Evolutionary conservation across 2,329 filamentous ascomycete genomes (phyloP), one percentile per base, ranked within the genome.

Genomic region (Pseudogymnoascus sp.): DNA sequence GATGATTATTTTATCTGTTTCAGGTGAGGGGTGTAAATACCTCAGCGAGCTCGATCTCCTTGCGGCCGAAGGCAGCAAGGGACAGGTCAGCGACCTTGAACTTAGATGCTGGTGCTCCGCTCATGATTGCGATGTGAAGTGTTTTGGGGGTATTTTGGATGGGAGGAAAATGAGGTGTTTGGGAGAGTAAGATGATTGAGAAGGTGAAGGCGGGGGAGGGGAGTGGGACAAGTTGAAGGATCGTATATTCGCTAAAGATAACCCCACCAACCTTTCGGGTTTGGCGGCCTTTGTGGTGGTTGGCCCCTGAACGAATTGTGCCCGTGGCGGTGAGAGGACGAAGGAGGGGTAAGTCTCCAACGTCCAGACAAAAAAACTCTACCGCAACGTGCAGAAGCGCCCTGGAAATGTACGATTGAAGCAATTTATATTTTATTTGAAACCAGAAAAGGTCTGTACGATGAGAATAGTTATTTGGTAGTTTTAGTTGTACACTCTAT

Each of bases 21-120:
- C 48, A 57, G 21, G 25, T 57, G 25, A 57, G 34, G 60, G 25
- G 36, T 62, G 31, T 28, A 62, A 48, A 34, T 31, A 41, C 84
- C 80, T 98, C 93, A 75, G 95, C 93, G 77, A 98, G 87, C 82
- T 97, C 93, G 76, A 99, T 97, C 88, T 99, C 95, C 81, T 93
- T 93, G 82, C 95, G 93, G 81, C 95, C 95, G 77, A 99, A 98
- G 80, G 95, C 95, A 77, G 95, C 93, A 78, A 98, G 89, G 78
- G 90, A 91, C 79, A 98, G 90, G 86, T 98, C 95, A 77, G 93
- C 92, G 83, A 99, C 93, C 90, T 97, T 96, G 89, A 92, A 96
- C 81, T 64, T 64, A 25, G 63, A 23, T 28, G 61, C 61, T 43
- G 61, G 61, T 43, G 61, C 61, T 61, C 60, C 60, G 37, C 43